These are phyloP conservation scores for Candida smagusa DNA, from an alignment of 1,139 yeast genomes.

Conservation along the genomic window DNA sequence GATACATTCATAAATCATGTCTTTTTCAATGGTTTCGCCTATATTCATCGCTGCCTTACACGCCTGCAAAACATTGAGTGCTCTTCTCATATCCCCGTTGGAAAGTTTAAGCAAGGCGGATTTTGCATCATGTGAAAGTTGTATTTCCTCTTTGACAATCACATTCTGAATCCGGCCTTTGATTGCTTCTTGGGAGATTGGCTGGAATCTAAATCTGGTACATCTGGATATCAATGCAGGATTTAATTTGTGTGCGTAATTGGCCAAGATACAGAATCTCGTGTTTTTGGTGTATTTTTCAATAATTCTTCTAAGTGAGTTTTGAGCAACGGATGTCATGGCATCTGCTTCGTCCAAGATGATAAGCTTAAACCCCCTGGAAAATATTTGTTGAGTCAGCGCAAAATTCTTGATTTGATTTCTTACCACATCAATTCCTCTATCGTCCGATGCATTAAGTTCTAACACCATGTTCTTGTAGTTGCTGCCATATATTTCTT, in stretches of 20 bases:
- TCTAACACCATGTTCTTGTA: constrained; percentile 89
- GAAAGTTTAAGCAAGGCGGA: constrained; percentile 66
- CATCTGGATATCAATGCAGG: constrained; percentile 95
- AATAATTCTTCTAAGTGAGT: constrained; percentile 86
- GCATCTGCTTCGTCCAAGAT: constrained; percentile 98
- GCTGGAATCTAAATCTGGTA: constrained; percentile 90
- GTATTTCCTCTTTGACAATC: constrained; percentile 61
- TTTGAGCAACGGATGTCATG: constrained; percentile 96
- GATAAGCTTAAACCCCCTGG: constrained; percentile 77
- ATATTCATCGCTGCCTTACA: constrained; percentile 69
- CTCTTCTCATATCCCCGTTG: constrained; percentile 95
- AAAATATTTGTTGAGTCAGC: constrained; percentile 86
- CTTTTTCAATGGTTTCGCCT: constrained; percentile 39
- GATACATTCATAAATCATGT: constrained; percentile 86
- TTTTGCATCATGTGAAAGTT: constrained; percentile 57
- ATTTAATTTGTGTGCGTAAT: constrained; percentile 90
- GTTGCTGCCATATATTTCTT: constrained; percentile 84
- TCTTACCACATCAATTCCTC: constrained; percentile 84
- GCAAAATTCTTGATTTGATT: constrained; percentile 84
- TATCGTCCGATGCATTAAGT: constrained; percentile 81
- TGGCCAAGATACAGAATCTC: constrained; percentile 93
- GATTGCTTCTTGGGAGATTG: constrained; percentile 67
- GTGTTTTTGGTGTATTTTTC: constrained; percentile 95
- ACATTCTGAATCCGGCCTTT: constrained; percentile 65
- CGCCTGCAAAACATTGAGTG: constrained; percentile 90